Conservation (phyloP, 2,329 filamentous ascomycete species). For the Cercospora sp. region DNA sequence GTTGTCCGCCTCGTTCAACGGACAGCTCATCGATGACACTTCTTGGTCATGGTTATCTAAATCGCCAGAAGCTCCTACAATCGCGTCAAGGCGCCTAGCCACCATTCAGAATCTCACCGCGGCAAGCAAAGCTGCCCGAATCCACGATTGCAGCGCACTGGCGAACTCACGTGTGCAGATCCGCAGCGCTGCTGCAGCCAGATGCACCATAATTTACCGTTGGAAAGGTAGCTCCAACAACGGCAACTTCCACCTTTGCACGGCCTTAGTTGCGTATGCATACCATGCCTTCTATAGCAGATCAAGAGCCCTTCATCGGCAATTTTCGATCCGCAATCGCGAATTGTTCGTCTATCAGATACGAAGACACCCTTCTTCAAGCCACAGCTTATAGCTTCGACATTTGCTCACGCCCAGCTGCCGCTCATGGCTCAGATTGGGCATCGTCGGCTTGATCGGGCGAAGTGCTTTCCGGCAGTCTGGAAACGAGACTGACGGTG, state of each 20-base stretch:
- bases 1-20: background rate
- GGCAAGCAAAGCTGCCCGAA: slow-evolving; percentile 3
- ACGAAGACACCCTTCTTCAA: background rate
- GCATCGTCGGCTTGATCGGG: slow-evolving; percentile 11
- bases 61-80: background rate
- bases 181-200: background rate
- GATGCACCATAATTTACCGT: background rate
- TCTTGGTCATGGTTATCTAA: background rate
- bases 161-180: background rate
- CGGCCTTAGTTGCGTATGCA: background rate
- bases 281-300: background rate
- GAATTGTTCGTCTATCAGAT: background rate
- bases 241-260: background rate
- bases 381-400: background rate
- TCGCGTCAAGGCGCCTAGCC: background rate
- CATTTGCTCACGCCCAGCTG: background rate
- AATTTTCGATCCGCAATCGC: background rate
- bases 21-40: background rate
- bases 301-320: background rate
- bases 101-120: background rate
- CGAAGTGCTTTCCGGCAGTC: slow-evolving; percentile 1
- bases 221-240: background rate
- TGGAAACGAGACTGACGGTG: slow-evolving; percentile 11
- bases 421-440: background rate
- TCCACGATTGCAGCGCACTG: background rate